Base-by-base conservation (phyloP, 1,284 basidiomycete genomes). In the Ustilago sp. region DNA sequence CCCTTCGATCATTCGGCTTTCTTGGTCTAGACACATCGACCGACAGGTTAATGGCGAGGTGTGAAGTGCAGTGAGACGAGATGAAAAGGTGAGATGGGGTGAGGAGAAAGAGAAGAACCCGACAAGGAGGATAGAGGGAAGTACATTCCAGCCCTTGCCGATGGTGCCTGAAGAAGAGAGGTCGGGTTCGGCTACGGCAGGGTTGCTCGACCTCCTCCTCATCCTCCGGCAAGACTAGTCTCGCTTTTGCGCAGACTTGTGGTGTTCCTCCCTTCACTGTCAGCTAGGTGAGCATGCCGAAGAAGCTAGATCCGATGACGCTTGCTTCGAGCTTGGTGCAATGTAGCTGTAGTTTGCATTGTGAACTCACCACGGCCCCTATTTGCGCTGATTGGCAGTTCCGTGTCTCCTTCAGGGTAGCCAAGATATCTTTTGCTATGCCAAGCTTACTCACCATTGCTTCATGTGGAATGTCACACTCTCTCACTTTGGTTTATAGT, bases 71-170 rank as follows among this genome's bases (percentile, higher is more conserved):
- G 43, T 45, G 43, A 45, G 17, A 38, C 7, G 36, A 38, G 13
- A 38, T 13, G 36, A 38, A 38, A 7, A 6, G 36, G 2, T 38
- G 36, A 38, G 36, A 45, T 19, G 19, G 19, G 43, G 23, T 19
- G 43, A 19, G 13, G 13, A 45, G 43, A 11, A 19, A 19, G n/a
- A 45, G 19, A 43, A 15, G 43, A 19, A 11, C 43, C 19, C 3
- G 43, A 19, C 43, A 45, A 7, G 43, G 23, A 15, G 39, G 39
- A 41, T 12, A 7, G 39, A 41, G n/a, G 7, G 6, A 7, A 12
- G 12, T 13, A 56, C 39, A 56, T 56, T 56, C 54, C 54, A 56
- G 36, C 54, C 54, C 54, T 32, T 56, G 54, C 39, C 54, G 39
- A n/a, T 28, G 19, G 39, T 56, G 23, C 54, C 39, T 41, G 39